A percentile compares a stretch with the other conserved stretches of the same genome.
Evolutionary conservation across 1,284 basidiomycete genomes (phyloP).

Genomic region (Leucoagaricus sp.): DNA sequence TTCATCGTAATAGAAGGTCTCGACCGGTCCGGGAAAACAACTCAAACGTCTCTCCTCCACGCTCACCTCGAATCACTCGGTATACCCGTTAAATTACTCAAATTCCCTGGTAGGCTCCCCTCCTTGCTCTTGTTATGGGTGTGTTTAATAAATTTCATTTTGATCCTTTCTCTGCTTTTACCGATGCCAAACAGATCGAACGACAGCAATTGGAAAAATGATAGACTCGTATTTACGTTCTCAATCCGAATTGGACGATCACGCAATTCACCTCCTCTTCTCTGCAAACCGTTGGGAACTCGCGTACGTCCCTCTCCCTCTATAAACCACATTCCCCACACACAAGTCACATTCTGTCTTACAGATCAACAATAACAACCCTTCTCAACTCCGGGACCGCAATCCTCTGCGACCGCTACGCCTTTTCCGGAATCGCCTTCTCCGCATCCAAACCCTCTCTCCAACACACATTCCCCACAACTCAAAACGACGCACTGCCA

Average conservation of each 20-base stretch:
- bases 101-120: slow-evolving; percentile 79
- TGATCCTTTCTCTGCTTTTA: neutral
- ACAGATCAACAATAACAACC: slow-evolving; percentile 64
- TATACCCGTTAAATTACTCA: slow-evolving; percentile 55
- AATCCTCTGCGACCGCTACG: slow-evolving; percentile 92
- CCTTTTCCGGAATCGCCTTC: slow-evolving; percentile 96
- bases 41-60: slow-evolving; percentile 71
- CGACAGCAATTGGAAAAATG: slow-evolving; percentile 90
- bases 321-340: neutral
- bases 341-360: neutral
- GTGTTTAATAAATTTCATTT: neutral
- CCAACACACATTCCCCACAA: neutral
- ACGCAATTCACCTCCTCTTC: slow-evolving; percentile 92
- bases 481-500: slow-evolving; percentile 28
- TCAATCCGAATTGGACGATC: slow-evolving; percentile 86
- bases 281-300: slow-evolving; percentile 97
- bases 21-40: slow-evolving; percentile 92
- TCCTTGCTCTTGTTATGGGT: neutral
- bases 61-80: slow-evolving; percentile 45
- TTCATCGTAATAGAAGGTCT: slow-evolving; percentile 94
- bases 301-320: slow-evolving; percentile 50
- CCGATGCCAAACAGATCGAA: slow-evolving; percentile 65
- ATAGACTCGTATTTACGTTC: slow-evolving; percentile 92
- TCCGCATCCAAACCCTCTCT: slow-evolving; percentile 71
- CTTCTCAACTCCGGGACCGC: slow-evolving; percentile 69